phyloP scores from a whole-genome alignment of 108 stramenopile species.

The Pseudonitzschia delicatissima region DNA sequence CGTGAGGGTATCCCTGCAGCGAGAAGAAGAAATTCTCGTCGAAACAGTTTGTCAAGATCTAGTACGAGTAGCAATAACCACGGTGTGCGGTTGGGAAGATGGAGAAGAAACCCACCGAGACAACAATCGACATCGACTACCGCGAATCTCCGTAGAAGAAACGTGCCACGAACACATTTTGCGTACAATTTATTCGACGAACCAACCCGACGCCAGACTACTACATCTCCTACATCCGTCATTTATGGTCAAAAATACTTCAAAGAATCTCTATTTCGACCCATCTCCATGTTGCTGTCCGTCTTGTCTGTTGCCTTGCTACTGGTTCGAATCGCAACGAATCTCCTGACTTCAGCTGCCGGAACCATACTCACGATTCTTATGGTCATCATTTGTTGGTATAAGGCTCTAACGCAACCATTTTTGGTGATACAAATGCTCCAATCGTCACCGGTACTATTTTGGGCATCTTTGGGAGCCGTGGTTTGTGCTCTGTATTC shows the following conservation, averaged over 20 bases:
- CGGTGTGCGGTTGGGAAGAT: background rate
- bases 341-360: background rate
- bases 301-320: background rate
- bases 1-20: background rate
- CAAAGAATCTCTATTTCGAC: background rate
- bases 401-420: background rate
- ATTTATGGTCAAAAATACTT: constrained; percentile 5
- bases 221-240: background rate
- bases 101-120: background rate
- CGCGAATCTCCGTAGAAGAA: no score
- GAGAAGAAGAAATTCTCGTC: background rate
- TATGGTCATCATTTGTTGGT: background rate
- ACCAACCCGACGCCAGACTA: background rate
- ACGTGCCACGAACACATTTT: background rate
- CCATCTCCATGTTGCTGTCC: background rate
- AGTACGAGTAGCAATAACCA: background rate
- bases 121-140: background rate
- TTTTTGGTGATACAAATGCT: background rate
- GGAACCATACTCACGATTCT: background rate
- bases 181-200: constrained; percentile 4
- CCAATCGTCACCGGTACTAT: background rate
- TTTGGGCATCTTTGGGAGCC: constrained; percentile 2
- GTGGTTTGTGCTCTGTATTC: background rate
- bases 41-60: no score
- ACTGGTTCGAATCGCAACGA: background rate